Conservation (phyloP, 371 early-diverging fungal genomes). For the Mortierella sp. region DNA sequence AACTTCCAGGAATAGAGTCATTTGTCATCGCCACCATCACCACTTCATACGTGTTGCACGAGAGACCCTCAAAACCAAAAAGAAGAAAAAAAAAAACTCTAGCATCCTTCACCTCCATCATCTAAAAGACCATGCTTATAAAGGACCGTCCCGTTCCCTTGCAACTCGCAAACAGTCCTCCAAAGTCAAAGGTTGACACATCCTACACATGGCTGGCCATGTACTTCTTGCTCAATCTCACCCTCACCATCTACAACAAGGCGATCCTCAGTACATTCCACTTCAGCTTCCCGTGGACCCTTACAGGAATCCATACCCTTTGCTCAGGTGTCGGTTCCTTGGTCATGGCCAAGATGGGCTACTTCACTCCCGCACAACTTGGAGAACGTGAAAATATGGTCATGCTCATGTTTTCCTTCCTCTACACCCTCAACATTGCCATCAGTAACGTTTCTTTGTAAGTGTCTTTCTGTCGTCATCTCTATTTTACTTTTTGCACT, state of each 20-base stretch:
- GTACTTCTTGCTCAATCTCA: constrained; percentile 85
- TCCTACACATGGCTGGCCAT: constrained; percentile 73
- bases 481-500: no score
- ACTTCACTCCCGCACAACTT: constrained; percentile 72
- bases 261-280: constrained; percentile 76
- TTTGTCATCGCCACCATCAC: not conserved
- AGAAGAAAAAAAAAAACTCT: no score
- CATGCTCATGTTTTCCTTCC: constrained; percentile 84
- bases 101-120: not conserved
- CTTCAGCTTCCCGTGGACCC: constrained; percentile 89
- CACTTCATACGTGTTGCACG: not conserved
- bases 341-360: constrained; percentile 61
- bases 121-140: constrained; percentile 20
- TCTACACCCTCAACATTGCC: constrained; percentile 93
- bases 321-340: constrained; percentile 77
- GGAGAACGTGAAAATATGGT: constrained; percentile 71
- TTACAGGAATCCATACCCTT: constrained; percentile 88
- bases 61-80: no score
- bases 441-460: constrained; percentile 89
- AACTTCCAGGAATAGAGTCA: no score
- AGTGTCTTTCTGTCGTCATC: constrained; percentile 44
- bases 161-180: constrained; percentile 22
- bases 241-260: constrained; percentile 90
- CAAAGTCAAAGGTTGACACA: constrained; percentile 46
- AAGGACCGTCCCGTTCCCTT: constrained; percentile 48